phyloP scores from a whole-genome alignment of 352 stramenopile species.

The Phytopythium sindhum region DNA sequence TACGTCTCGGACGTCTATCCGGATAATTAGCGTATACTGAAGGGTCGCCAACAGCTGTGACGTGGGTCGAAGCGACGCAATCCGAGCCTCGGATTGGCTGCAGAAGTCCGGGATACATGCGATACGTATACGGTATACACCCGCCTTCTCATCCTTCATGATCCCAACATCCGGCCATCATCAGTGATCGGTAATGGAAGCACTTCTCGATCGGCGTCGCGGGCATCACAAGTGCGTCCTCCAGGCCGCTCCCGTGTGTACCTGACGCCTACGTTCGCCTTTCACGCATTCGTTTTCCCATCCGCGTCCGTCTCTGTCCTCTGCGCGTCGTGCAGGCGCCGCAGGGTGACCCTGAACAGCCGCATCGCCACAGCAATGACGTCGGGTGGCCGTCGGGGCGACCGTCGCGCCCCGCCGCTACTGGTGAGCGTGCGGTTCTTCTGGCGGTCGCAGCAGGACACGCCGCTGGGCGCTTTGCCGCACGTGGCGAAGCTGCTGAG shows the following conservation, averaged over 20 bases:
- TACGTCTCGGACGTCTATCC: not conserved
- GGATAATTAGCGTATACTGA: not conserved
- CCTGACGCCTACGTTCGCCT: not conserved
- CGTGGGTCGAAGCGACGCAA: not conserved
- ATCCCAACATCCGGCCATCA: not conserved
- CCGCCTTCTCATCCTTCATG: not conserved
- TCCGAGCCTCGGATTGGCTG: not conserved
- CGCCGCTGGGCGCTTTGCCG: constrained; percentile 3
- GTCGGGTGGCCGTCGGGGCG: no score
- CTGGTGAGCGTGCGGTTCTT: constrained; percentile 8
- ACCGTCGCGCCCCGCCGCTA: constrained; percentile 1
- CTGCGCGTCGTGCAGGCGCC: not conserved
- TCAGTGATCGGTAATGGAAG: not conserved
- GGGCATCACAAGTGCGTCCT: not conserved
- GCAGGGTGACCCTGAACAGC: not conserved
- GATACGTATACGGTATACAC: not conserved
- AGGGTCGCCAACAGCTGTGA: not conserved
- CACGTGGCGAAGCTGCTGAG: constrained; percentile 10
- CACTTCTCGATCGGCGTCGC: not conserved
- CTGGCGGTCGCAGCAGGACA: constrained; percentile 8
- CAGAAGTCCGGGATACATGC: not conserved
- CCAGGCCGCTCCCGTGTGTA: not conserved
- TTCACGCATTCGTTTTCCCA: not conserved
- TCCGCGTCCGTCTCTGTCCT: not conserved
- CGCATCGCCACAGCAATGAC: not conserved